Base-by-base conservation (phyloP, 352 stramenopile species). In the Pythium myriotylum region DNA sequence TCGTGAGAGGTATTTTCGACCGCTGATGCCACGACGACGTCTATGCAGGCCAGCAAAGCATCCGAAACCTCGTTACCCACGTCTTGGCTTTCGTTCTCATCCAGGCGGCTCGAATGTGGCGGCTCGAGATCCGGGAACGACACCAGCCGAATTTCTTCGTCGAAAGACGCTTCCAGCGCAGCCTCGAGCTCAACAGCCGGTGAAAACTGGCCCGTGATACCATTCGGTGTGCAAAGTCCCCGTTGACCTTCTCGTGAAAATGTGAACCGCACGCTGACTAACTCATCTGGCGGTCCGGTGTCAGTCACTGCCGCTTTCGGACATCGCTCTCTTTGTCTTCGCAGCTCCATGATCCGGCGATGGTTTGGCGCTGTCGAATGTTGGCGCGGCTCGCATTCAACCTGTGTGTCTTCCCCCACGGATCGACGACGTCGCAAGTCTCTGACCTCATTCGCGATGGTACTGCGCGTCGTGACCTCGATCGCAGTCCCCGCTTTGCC, bases 251-350 rank as follows among this genome's bases (percentile, higher is more conserved):
- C 59, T 27, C 72, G 66, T 1, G 74, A 85, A 59, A 86, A 85
- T 3, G 77, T 88, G 47, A 89, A 88, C 5, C 77, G 73, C 20
- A 91, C 72, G 22, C 72, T 66, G 17, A 88, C 70, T 1, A 88
- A 66, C 14, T 72, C 65, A 24, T 67, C 65, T 2, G 46, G 37
- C 5, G 64, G 17, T 70, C 76, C 33, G 3, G 67, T 74, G 52
- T 76, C 60, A 20, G 1, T 23, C 9, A 27, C 41, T 24, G 6
- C 22, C 2, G n/a, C 29, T 7, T n/a, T 41, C 8, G 37, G 13
- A 23, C 3, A 16, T 54, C 26, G 23, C 7, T 54, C 45, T 32
- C 24, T 55, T n/a, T 81, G 60, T 40, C 81, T 76, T 0, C 81
- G 76, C 14, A 90, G 65, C 50, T 84, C 55, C 64, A 85, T 72